phyloP scores from a whole-genome alignment of 495 filamentous ascomycete species.

The Xylaria grammica region DNA sequence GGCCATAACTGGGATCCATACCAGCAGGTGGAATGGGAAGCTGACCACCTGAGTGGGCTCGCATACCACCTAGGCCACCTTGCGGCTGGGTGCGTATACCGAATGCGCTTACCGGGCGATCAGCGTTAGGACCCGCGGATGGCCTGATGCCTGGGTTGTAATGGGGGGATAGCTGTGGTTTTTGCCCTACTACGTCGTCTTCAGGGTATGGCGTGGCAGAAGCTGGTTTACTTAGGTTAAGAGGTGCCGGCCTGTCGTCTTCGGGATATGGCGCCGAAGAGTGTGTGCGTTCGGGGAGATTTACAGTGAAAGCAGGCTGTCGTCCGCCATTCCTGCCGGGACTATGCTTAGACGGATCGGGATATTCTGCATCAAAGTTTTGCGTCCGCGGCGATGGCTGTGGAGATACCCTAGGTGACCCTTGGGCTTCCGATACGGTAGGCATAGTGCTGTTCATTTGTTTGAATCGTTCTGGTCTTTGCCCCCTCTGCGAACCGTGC shows the following conservation, averaged over 20 bases:
- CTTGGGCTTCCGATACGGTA: slow-evolving; percentile 50
- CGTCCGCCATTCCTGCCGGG: slow-evolving; percentile 50
- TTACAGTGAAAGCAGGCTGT: slow-evolving; percentile 53
- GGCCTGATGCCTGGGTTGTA: slow-evolving; percentile 44
- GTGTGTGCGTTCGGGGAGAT: slow-evolving; percentile 48
- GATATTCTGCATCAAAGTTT: slow-evolving; percentile 63
- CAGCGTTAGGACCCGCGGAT: slow-evolving; percentile 50
- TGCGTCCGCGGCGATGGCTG: slow-evolving; percentile 41
- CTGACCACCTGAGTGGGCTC: slow-evolving; percentile 29
- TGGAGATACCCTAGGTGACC: slow-evolving; percentile 34
- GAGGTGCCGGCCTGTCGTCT: slow-evolving; percentile 56
- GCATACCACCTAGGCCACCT: slow-evolving; percentile 26
- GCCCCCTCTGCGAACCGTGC: slow-evolving; percentile 82
- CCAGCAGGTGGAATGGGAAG: slow-evolving; percentile 39
- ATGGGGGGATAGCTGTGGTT: slow-evolving; percentile 38
- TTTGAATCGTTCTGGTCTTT: slow-evolving; percentile 69
- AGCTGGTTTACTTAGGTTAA: slow-evolving; percentile 38
- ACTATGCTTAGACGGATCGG: slow-evolving; percentile 60
- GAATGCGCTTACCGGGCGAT: slow-evolving; percentile 70
- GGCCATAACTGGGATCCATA: slow-evolving; percentile 35
- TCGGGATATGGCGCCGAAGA: slow-evolving; percentile 72
- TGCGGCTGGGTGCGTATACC: slow-evolving; percentile 58
- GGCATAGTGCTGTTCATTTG: slow-evolving; percentile 53
- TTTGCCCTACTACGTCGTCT: slow-evolving; percentile 45
- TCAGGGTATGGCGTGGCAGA: slow-evolving; percentile 60